A percentile compares a stretch with the other conserved stretches of the same genome.
phyloP scores from a whole-genome alignment of 2,329 filamentous ascomycete species.

The Claviceps digitariae region DNA sequence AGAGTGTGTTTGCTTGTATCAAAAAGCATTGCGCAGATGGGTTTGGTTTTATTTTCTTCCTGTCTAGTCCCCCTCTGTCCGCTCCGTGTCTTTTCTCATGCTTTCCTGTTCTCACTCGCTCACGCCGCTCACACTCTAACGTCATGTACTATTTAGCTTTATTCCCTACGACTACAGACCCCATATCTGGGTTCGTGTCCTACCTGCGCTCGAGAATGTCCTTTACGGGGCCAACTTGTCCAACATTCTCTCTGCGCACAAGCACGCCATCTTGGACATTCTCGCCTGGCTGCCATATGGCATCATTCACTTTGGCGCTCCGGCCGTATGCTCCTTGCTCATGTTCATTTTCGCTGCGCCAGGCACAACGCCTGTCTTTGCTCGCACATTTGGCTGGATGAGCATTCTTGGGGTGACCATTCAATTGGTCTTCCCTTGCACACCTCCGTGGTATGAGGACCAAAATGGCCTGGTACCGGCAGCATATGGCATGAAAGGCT shows the following conservation, averaged over 20 bases:
- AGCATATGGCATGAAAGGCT: conserved; percentile 82
- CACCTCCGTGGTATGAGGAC: conserved; percentile 95
- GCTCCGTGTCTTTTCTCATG: too few species aligned
- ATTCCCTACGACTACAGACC: conserved; percentile 80
- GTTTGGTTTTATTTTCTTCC: not conserved
- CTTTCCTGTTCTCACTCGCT: too few species aligned
- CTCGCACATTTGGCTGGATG: conserved; percentile 82
- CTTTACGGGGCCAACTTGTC: conserved; percentile 91
- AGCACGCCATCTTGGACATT: conserved; percentile 69
- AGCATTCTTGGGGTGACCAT: conserved; percentile 78
- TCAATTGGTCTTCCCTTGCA: conserved; percentile 84
- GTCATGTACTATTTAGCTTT: conserved; percentile 43
- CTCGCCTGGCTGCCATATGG: conserved; percentile 92
- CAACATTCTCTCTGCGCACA: conserved; percentile 87
- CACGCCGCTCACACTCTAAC: not conserved
- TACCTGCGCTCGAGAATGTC: conserved; percentile 91
- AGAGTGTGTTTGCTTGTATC: too few species aligned
- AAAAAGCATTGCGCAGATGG: not conserved
- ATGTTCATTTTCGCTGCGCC: conserved; percentile 86
- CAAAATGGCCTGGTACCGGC: conserved; percentile 80
- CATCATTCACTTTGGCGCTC: conserved; percentile 76
- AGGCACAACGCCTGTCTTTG: conserved; percentile 72
- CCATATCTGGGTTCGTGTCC: conserved; percentile 87
- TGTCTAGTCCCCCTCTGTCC: too few species aligned
- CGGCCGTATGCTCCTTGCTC: conserved; percentile 61